Percentiles rank a stretch among this genome's conserved stretches.
Evolutionary conservation across 805 yeast species (phyloP).

Genomic region (Monosporozyma unispora): DNA sequence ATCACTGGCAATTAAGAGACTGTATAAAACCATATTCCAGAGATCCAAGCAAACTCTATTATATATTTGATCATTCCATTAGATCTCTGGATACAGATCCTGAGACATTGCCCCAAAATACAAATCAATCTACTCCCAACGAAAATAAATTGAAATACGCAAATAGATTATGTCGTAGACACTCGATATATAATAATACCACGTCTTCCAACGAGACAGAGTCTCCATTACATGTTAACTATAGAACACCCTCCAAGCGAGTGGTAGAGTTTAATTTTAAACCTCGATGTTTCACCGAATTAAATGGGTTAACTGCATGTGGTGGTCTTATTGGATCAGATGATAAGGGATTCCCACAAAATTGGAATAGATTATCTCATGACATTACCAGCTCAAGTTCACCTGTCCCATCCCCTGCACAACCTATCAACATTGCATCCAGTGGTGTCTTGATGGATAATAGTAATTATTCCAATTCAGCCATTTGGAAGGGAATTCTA

Average conservation of each 20-base stretch:
- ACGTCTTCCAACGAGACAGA: neutral
- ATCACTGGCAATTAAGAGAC: conserved; percentile 79
- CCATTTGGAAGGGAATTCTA: conserved; percentile 44
- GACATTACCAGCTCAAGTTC: conserved; percentile 3
- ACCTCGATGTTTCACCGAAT: conserved; percentile 62
- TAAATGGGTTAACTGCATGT: conserved; percentile 43
- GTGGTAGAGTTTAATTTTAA: conserved; percentile 48
- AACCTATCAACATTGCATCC: conserved; percentile 25
- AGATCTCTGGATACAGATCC: conserved; percentile 34
- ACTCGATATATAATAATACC: neutral
- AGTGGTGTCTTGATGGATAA: conserved; percentile 20
- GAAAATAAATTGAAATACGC: neutral
- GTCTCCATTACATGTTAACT: conserved; percentile 4
- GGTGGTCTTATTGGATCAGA: conserved; percentile 42
- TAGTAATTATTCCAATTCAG: conserved; percentile 25
- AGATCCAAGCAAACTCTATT: conserved; percentile 40
- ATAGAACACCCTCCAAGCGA: conserved; percentile 23
- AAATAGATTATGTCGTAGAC: neutral
- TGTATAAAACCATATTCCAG: conserved; percentile 46
- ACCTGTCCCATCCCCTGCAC: conserved; percentile 12
- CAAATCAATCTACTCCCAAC: neutral
- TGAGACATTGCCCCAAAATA: neutral
- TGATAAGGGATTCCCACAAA: conserved; percentile 25
- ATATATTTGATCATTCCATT: conserved; percentile 49
- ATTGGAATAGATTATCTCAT: conserved; percentile 18